phyloP scores from a whole-genome alignment of 495 filamentous ascomycete species.

The Pyronema domesticum region DNA sequence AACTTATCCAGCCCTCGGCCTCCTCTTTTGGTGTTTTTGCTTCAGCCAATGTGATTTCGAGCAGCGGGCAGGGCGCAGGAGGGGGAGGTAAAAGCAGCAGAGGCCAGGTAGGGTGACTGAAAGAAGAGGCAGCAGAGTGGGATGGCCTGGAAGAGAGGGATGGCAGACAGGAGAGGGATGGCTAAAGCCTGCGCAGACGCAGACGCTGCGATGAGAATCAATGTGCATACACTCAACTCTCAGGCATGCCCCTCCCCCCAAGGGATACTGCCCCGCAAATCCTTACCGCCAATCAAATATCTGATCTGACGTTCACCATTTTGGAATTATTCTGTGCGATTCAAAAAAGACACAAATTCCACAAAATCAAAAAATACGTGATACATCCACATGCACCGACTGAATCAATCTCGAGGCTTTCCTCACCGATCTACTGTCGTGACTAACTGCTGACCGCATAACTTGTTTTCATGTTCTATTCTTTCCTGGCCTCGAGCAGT shows the following conservation, averaged over 20 bases:
- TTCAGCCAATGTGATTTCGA: neutral
- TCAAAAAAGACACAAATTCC: no score
- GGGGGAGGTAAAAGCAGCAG: no score
- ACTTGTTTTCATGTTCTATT: neutral
- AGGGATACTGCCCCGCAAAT: neutral
- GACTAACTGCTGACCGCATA: neutral
- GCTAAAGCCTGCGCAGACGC: no score
- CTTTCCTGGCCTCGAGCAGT: neutral
- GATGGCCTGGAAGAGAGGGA: no score
- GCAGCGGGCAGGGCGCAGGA: neutral
- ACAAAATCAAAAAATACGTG: no score
- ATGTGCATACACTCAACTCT: neutral
- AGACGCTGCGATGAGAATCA: neutral
- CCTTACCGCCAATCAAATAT: neutral
- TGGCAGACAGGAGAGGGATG: no score
- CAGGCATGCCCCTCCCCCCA: neutral
- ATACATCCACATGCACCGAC: no score
- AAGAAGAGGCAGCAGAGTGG: no score
- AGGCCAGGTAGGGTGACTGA: no score
- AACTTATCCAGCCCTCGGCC: no score
- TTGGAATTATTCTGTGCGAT: neutral
- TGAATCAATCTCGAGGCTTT: no score
- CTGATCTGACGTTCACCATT: neutral
- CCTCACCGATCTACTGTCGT: neutral
- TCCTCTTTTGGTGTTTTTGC: neutral